Conservation (phyloP, 768 basidiomycete genomes). For the Piloderma croceum region DNA sequence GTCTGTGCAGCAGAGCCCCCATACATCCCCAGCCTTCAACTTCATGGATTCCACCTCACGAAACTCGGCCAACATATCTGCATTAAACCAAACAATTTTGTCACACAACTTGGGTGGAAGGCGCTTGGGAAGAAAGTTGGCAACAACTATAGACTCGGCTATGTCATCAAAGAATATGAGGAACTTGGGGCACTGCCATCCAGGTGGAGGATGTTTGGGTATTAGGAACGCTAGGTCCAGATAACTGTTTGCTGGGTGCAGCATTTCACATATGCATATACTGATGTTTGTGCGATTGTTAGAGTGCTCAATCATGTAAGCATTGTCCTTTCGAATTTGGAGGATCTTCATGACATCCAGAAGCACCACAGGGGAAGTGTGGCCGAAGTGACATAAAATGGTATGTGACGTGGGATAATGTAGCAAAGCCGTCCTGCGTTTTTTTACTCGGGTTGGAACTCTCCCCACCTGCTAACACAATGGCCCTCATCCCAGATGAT, state of each 20-base stretch:
- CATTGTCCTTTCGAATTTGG: constrained; percentile 1
- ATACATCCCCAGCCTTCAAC: constrained; percentile 15
- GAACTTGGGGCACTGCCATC: constrained; percentile 12
- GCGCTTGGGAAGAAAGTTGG: constrained; percentile 7
- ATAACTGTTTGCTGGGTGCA: constrained; percentile 9
- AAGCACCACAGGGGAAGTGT: constrained; percentile 10
- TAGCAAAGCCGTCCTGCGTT: constrained; percentile 10
- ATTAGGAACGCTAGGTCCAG: constrained; percentile 16
- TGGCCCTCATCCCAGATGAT: constrained; percentile 21
- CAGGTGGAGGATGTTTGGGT: constrained; percentile 5
- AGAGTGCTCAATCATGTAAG: constrained; percentile 2
- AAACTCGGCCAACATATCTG: constrained; percentile 12
- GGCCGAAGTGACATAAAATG: constrained; percentile 12
- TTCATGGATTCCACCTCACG: constrained; percentile 1
- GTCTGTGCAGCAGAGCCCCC: constrained; percentile 25
- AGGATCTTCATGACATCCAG: constrained; percentile 6
- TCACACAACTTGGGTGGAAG: constrained; percentile 9
- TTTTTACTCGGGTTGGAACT: constrained; percentile 14
- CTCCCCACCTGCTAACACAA: constrained; percentile 16
- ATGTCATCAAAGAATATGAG: constrained; percentile 25
- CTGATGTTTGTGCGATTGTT: constrained; percentile 16
- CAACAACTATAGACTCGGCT: constrained; percentile 12
- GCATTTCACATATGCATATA: constrained; percentile 13
- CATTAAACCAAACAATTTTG: constrained; percentile 20
- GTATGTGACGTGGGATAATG: constrained; percentile 9